These are phyloP conservation scores for Bombardia bombarda DNA, from an alignment of 495 filamentous ascomycete species.

Conservation along the genomic window DNA sequence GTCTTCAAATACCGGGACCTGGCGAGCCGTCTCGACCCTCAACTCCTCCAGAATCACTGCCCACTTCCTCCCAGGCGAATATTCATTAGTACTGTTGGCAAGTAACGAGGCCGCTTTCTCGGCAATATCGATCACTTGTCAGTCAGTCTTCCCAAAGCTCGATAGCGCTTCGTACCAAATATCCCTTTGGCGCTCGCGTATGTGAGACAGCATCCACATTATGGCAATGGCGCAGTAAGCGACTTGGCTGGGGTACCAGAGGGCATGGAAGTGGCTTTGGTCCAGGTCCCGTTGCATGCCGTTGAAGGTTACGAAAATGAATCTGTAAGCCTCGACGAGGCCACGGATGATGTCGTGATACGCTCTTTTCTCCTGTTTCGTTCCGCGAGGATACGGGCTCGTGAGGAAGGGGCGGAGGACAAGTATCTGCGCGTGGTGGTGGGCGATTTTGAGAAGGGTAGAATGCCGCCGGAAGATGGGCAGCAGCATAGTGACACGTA, in stretches of 20 bases:
- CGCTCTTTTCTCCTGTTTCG: slow-evolving; percentile 8
- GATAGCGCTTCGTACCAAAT: background rate
- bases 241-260: slow-evolving; percentile 17
- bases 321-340: slow-evolving; percentile 38
- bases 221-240: slow-evolving; percentile 8
- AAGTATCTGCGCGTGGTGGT: slow-evolving; percentile 48
- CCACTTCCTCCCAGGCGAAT: slow-evolving; percentile 11
- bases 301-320: slow-evolving; percentile 23
- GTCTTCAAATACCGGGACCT: background rate
- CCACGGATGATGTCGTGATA: slow-evolving; percentile 27
- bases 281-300: slow-evolving; percentile 8
- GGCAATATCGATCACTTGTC: slow-evolving; percentile 9
- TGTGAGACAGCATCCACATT: slow-evolving; percentile 9
- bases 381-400: slow-evolving; percentile 5
- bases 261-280: slow-evolving; percentile 11
- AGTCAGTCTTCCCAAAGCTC: too few species aligned
- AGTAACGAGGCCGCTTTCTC: slow-evolving; percentile 5
- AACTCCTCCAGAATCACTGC: slow-evolving; percentile 17
- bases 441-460: slow-evolving; percentile 44
- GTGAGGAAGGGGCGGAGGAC: slow-evolving; percentile 47
- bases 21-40: slow-evolving; percentile 7
- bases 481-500: slow-evolving; percentile 35
- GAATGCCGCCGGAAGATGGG: slow-evolving; percentile 47
- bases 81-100: slow-evolving; percentile 3
- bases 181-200: slow-evolving; percentile 12